phyloP scores from a whole-genome alignment of 805 yeast species.

The Sugiyamaella floridensis region DNA sequence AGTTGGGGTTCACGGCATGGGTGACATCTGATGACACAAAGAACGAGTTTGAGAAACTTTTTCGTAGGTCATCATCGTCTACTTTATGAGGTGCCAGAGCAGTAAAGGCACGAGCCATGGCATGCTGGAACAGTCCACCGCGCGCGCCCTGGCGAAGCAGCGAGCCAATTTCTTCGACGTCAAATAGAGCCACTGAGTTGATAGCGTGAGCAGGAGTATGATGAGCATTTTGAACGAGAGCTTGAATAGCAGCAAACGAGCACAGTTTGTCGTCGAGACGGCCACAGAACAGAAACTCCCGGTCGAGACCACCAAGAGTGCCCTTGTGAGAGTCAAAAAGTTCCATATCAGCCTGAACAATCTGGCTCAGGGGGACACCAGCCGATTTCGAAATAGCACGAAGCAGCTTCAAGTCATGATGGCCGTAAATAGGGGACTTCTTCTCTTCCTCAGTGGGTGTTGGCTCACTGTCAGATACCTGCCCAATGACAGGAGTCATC shows the following conservation, averaged over 20 bases:
- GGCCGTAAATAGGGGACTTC: constrained; percentile 60
- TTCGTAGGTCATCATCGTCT: constrained; percentile 30
- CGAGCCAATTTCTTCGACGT: constrained; percentile 82
- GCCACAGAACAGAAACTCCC: constrained; percentile 74
- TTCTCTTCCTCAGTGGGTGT: constrained; percentile 53
- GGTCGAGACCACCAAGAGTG: constrained; percentile 64
- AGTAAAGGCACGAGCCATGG: constrained; percentile 42
- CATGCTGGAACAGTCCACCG: constrained; percentile 64
- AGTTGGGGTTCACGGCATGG: constrained; percentile 75
- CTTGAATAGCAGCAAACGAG: constrained; percentile 61
- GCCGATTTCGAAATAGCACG: constrained; percentile 63
- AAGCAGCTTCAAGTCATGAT: constrained; percentile 60
- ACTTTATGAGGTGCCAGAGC: constrained; percentile 21
- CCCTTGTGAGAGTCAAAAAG: constrained; percentile 79
- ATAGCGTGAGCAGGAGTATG: constrained; percentile 29
- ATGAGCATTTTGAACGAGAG: constrained; percentile 42
- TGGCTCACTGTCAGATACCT: constrained; percentile 26
- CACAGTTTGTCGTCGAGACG: constrained; percentile 82
- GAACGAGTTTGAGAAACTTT: constrained; percentile 63
- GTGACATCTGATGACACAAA: constrained; percentile 78
- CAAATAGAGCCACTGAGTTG: constrained; percentile 59
- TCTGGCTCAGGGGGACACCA: constrained; percentile 50
- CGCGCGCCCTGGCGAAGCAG: constrained; percentile 74
- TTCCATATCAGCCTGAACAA: constrained; percentile 68
- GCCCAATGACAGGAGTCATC: constrained; percentile 75